Conservation (phyloP, 2,329 filamentous ascomycete genomes). For the Aspergillus pseudotamarii region DNA sequence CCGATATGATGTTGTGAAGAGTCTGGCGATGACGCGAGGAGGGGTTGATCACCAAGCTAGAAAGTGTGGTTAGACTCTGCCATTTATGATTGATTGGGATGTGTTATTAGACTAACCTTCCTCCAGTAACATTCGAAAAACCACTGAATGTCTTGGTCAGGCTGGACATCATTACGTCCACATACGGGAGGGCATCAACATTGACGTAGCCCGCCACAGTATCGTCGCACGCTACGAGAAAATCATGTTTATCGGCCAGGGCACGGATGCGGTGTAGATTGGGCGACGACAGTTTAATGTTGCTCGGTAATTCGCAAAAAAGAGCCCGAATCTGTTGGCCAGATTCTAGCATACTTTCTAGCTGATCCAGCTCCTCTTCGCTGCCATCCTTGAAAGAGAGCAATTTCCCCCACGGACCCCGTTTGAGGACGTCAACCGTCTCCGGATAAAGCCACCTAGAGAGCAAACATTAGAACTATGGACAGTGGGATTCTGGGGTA, state of each 20-base stretch:
- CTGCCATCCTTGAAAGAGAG: background rate
- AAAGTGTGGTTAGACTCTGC: no score
- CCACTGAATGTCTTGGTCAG: conserved; percentile 2
- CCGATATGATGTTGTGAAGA: background rate
- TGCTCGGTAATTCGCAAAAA: background rate
- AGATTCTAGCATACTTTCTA: background rate
- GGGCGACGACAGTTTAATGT: background rate
- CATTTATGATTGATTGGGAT: no score
- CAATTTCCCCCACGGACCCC: background rate
- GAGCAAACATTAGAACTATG: no score
- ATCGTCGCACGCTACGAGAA: background rate
- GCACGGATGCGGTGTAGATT: background rate
- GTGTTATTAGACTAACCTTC: background rate
- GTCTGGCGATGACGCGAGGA: background rate
- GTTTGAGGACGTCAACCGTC: background rate
- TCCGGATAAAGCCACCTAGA: conserved; percentile 1
- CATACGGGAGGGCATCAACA: background rate
- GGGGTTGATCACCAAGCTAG: background rate
- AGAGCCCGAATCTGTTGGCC: background rate
- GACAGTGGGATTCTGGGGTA: no score
- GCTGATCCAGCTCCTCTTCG: background rate
- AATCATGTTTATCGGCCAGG: background rate
- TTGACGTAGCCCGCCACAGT: background rate
- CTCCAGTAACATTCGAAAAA: background rate
- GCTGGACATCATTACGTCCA: background rate